A percentile compares a stretch with the other conserved stretches of the same genome.
Evolutionary conservation across 2,329 filamentous ascomycete genomes (phyloP).

Genomic region (Leptographium radiaticola): DNA sequence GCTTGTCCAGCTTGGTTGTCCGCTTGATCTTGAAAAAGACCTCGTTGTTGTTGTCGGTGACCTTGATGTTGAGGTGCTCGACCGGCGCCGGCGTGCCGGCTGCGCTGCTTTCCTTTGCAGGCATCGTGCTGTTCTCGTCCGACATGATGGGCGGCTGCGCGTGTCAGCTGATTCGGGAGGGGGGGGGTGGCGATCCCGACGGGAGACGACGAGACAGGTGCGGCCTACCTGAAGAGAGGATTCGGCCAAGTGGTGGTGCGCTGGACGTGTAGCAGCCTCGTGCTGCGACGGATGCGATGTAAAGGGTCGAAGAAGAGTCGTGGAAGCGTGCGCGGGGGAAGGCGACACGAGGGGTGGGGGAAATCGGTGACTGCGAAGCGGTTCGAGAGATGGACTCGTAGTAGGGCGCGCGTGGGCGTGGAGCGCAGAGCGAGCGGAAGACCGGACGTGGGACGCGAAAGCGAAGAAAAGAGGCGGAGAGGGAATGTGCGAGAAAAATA

Average conservation of each 20-base stretch:
- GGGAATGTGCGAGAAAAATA: not conserved
- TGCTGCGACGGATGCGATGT: not conserved
- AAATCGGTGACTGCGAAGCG: too few relatives aligned
- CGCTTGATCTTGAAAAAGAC: conserved; percentile 99
- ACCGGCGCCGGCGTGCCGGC: conserved; percentile 22
- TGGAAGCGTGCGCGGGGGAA: not conserved
- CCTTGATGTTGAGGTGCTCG: conserved; percentile 97
- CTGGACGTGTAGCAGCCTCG: not conserved
- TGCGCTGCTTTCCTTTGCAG: conserved; percentile 6
- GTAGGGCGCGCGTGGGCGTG: too few relatives aligned
- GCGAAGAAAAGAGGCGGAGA: not conserved
- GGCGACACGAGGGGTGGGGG: too few relatives aligned
- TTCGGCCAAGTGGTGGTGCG: not conserved
- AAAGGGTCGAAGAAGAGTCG: too few relatives aligned
- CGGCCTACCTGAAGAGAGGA: not conserved
- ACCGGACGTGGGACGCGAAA: too few relatives aligned
- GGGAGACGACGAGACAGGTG: not conserved
- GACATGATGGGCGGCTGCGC: conserved; percentile 27
- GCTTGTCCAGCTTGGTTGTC: conserved; percentile 86
- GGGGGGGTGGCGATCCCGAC: too few relatives aligned
- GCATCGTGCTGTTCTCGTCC: conserved; percentile 21
- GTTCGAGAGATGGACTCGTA: too few relatives aligned
- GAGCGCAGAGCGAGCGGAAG: too few relatives aligned
- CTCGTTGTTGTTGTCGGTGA: conserved; percentile 98
- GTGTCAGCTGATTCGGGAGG: not conserved